Base-by-base conservation (phyloP, 2,329 filamentous ascomycete genomes). In the Stachybotrys echinatus region DNA sequence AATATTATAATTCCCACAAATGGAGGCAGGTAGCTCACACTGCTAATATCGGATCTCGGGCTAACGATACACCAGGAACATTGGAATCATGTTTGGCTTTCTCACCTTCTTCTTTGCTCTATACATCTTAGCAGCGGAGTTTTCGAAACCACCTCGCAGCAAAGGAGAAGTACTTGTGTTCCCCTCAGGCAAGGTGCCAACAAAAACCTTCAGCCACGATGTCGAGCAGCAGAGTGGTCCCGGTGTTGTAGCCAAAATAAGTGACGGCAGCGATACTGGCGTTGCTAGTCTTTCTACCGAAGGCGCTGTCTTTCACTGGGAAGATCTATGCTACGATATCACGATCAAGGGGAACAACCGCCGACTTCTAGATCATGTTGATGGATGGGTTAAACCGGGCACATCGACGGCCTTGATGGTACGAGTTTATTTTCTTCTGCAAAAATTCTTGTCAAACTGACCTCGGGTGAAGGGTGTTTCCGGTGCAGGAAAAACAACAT, bases 351-450 rank as follows among this genome's bases (percentile, higher is more conserved):
- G 73, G 3, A 77, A 87, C 53, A 65, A 74, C 6, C 77, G 86
- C 10, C 78, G 83, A 34, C 79, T 91, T 56, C 67, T 91, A 44
- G 81, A 90, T 55, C 74, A 87, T 47, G 84, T 90, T 3, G 83
- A 89, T 59, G 87, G 87, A 6, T 90, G 85, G 83, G 86, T 91
- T 50, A 87, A 88, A 63, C 87, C 87, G 7, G 87, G 87, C 39
- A 86, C 84, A 17, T 70, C 88, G 23, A 90, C 87, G 6, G 87
- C 85, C 21, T 72, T 88, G 1, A 89, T 89, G 85, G 83, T 68
- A 66, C 76, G 22, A 74, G 12, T 6, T 18, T 40, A 12, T 27
- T 19, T 18, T 6, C 1, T 19, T 34, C 18, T 4, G 3, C 3
- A n/a, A 6, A 7, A 5, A 19, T 17, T 34, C 2, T 20, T 1